Conservation (phyloP, 306 rosid species). For the Cajanus cajan region DNA sequence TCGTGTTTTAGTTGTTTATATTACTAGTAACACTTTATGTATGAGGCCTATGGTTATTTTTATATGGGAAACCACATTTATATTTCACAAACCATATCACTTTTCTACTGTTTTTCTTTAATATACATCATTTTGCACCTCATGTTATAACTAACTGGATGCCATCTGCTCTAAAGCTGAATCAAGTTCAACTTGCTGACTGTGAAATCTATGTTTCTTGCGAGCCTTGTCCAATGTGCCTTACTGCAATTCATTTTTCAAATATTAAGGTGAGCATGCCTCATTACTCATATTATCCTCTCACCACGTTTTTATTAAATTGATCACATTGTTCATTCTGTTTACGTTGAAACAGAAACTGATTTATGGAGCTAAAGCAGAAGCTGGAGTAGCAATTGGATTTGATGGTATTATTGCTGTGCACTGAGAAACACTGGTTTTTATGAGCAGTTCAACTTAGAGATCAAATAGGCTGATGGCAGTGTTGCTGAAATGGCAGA, state of each 20-base stretch:
- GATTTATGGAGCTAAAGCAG: conserved; percentile 88
- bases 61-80: not conserved
- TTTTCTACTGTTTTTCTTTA: not conserved
- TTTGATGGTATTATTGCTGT: conserved; percentile 71
- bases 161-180: conserved; percentile 50
- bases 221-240: conserved; percentile 98
- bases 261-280: conserved; percentile 60
- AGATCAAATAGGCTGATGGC: conserved; percentile 84
- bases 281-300: not conserved
- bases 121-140: not conserved
- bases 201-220: conserved; percentile 92
- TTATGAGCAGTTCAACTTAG: conserved; percentile 67
- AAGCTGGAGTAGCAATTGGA: conserved; percentile 80
- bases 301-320: not conserved
- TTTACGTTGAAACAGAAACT: conserved; percentile 53
- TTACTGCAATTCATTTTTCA: conserved; percentile 84
- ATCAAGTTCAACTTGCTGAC: conserved; percentile 61
- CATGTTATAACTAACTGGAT: not conserved
- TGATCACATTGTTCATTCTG: not conserved
- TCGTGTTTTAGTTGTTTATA: no score
- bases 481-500: conserved; percentile 70
- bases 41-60: not conserved
- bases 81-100: not conserved
- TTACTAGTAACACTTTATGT: no score
- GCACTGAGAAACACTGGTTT: conserved; percentile 66